Percentiles rank a stretch among this genome's conserved stretches.
Evolutionary conservation across 2,329 filamentous ascomycete species (phyloP).

Genomic region (Tolypocladium capitatum): DNA sequence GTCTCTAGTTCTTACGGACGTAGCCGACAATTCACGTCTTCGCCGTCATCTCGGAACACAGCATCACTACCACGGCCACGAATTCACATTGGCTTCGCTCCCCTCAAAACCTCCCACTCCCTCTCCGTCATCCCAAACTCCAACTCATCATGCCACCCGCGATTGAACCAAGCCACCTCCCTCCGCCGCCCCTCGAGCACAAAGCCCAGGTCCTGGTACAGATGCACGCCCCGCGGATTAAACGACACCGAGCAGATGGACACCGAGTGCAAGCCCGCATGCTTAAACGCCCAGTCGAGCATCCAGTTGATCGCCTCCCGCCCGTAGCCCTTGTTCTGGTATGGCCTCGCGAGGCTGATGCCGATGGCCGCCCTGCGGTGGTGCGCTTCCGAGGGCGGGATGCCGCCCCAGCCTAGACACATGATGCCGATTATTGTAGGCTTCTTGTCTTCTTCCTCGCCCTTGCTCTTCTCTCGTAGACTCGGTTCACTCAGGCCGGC

Average conservation of each 20-base stretch:
- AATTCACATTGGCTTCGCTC: neutral
- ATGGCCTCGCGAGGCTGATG: conserved; percentile 19
- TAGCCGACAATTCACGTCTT: too few species aligned
- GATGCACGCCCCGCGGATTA: conserved; percentile 24
- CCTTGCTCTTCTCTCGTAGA: conserved; percentile 1
- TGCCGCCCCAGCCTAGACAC: conserved; percentile 8
- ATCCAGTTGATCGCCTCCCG: conserved; percentile 31
- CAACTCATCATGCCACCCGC: conserved; percentile 22
- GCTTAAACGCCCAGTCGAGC: conserved; percentile 30
- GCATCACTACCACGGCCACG: too few species aligned
- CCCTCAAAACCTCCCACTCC: conserved; percentile 18
- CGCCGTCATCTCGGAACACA: too few species aligned
- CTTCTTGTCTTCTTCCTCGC: neutral
- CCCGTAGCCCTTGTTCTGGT: conserved; percentile 29
- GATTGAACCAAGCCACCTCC: conserved; percentile 19
- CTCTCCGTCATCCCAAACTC: conserved; percentile 22
- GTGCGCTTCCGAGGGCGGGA: conserved; percentile 4
- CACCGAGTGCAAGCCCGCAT: conserved; percentile 29
- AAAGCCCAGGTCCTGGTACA: conserved; percentile 33
- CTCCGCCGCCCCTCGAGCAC: conserved; percentile 25
- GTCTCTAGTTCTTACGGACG: too few species aligned
- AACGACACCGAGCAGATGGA: conserved; percentile 25
- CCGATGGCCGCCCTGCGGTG: conserved; percentile 15
- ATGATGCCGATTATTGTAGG: conserved; percentile 9
- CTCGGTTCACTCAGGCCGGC: neutral